A percentile compares a stretch with the other conserved stretches of the same genome.
Conservation (phyloP, 768 basidiomycete genomes). For the Rhodotorula diobovata region DNA sequence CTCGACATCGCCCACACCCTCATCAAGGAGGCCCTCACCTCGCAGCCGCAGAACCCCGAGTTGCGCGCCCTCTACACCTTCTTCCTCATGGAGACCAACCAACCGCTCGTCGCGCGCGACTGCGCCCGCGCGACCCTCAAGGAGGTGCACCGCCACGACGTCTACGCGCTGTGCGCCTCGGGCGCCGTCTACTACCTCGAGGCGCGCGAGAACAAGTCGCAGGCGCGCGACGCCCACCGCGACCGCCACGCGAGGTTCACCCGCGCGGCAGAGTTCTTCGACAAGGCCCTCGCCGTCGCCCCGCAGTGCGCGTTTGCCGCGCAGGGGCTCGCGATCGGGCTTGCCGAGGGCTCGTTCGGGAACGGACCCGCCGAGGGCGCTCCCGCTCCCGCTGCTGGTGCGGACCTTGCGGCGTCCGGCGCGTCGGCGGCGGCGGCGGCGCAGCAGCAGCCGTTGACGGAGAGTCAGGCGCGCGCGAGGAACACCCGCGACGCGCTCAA, state of each 20-base stretch:
- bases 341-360: conserved; percentile 85
- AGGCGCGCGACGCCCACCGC: conserved; percentile 52
- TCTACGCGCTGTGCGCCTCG: conserved; percentile 84
- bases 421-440: neutral
- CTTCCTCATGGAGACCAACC: conserved; percentile 80
- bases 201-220: conserved; percentile 60
- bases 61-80: conserved; percentile 89
- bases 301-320: conserved; percentile 84
- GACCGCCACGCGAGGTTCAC: conserved; percentile 74
- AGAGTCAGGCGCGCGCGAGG: conserved; percentile 59
- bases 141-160: conserved; percentile 76
- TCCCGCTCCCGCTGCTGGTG: conserved; percentile 54
- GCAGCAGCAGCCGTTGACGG: conserved; percentile 52
- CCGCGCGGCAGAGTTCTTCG: conserved; percentile 82
- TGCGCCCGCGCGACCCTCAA: conserved; percentile 86
- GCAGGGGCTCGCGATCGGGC: conserved; percentile 87
- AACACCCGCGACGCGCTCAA: conserved; percentile 82
- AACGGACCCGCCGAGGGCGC: conserved; percentile 42
- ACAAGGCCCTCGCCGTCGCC: conserved; percentile 82
- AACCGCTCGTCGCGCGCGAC: conserved; percentile 72
- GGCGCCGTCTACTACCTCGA: conserved; percentile 82
- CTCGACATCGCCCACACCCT: conserved; percentile 77
- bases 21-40: conserved; percentile 78
- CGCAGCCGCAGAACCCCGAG: conserved; percentile 73
- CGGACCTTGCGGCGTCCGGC: too few relatives aligned